A percentile compares a stretch with the other conserved stretches of the same genome.
These are phyloP conservation scores for Saccharomycopsis malanga DNA, from an alignment of 805 yeast genomes.

Conservation along the genomic window DNA sequence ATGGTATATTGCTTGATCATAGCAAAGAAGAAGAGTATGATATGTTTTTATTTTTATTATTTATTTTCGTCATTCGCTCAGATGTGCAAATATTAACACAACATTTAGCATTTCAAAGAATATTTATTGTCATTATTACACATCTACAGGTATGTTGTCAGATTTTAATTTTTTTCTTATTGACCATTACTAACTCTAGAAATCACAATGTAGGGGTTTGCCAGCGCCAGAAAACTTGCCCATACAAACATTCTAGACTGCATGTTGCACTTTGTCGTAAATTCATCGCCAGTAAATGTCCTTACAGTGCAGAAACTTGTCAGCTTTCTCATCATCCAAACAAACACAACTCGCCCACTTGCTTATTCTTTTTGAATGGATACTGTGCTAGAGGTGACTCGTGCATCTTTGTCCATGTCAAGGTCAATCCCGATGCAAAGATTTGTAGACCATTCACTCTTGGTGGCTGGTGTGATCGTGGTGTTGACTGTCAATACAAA, in stretches of 20 bases:
- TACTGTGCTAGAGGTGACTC: constrained; percentile 38
- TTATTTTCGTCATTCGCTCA: too few species aligned
- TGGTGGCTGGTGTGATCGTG: constrained; percentile 62
- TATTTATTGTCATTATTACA: constrained; percentile 15
- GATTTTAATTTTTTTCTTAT: neutral
- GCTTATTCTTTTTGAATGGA: constrained; percentile 44
- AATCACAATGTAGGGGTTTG: constrained; percentile 40
- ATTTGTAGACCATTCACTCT: constrained; percentile 63
- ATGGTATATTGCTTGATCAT: constrained; percentile 27
- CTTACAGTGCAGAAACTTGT: constrained; percentile 36
- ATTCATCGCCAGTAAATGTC: constrained; percentile 42
- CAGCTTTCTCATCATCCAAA: constrained; percentile 48
- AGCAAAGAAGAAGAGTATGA: constrained; percentile 6
- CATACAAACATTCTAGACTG: constrained; percentile 43
- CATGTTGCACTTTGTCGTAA: constrained; percentile 51
- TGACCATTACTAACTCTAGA: constrained; percentile 26
- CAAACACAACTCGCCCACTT: constrained; percentile 55
- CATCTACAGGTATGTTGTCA: constrained; percentile 18
- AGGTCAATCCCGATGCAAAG: constrained; percentile 35
- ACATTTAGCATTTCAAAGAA: constrained; percentile 9
- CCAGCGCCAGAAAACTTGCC: constrained; percentile 44
- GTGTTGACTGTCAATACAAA: constrained; percentile 45
- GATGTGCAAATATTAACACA: constrained; percentile 4
- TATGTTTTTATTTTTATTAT: neutral
- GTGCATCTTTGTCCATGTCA: constrained; percentile 47